These are phyloP conservation scores for Phaeotremella skinneri DNA, from an alignment of 768 basidiomycete species.

Conservation along the genomic window DNA sequence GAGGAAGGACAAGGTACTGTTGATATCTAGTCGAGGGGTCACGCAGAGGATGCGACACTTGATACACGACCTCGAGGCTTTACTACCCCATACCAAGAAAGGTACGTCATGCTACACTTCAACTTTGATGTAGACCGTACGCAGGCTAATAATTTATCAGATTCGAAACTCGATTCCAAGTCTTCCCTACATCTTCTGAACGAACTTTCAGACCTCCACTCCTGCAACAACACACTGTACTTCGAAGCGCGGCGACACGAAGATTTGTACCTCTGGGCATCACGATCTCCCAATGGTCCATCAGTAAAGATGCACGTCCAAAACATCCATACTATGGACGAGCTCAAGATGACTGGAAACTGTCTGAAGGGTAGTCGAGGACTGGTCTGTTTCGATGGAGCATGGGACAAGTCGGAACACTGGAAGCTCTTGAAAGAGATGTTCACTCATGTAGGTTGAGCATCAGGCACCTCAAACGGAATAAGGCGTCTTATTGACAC, in stretches of 20 bases:
- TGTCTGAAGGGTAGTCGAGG: constrained; percentile 94
- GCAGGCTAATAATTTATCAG: constrained; percentile 54
- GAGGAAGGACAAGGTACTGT: constrained; percentile 92
- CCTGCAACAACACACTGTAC: constrained; percentile 95
- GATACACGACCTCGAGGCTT: constrained; percentile 85
- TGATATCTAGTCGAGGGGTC: constrained; percentile 88
- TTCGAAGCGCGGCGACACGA: constrained; percentile 95
- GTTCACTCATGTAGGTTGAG: constrained; percentile 50
- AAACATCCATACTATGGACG: constrained; percentile 99
- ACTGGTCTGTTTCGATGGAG: constrained; percentile 84
- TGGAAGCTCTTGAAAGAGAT: constrained; percentile 84
- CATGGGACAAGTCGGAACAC: constrained; percentile 85
- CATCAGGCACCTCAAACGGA: neutral
- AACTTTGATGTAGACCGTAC: neutral
- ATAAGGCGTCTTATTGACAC: constrained; percentile 1
- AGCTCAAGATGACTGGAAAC: constrained; percentile 98
- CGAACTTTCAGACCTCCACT: constrained; percentile 93
- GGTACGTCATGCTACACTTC: constrained; percentile 58
- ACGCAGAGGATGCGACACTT: constrained; percentile 96
- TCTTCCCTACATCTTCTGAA: constrained; percentile 87
- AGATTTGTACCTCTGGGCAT: constrained; percentile 94
- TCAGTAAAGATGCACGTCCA: constrained; percentile 97
- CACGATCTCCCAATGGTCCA: constrained; percentile 95
- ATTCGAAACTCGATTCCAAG: constrained; percentile 96
- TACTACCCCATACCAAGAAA: constrained; percentile 95